These are phyloP conservation scores for Rhizopogon salebrosus DNA, from an alignment of 768 basidiomycete species.

Conservation along the genomic window DNA sequence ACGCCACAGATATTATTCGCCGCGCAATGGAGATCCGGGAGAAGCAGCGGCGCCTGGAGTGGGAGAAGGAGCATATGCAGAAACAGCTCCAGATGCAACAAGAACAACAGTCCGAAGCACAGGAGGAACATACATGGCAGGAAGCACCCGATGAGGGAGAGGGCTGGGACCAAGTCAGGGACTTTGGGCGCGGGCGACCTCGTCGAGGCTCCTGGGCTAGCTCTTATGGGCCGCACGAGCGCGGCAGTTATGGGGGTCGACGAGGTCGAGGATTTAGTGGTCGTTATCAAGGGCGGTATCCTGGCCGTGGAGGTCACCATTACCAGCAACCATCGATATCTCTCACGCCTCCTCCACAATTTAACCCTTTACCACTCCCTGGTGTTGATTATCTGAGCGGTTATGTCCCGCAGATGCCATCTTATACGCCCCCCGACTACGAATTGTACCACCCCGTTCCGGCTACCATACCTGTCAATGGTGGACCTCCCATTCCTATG, in stretches of 20 bases:
- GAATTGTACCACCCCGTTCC: slow-evolving; percentile 22
- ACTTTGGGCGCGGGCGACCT: slow-evolving; percentile 18
- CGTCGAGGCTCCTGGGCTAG: slow-evolving; percentile 28
- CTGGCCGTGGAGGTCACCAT: slow-evolving; percentile 30
- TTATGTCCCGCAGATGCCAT: slow-evolving; percentile 19
- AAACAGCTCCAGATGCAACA: slow-evolving; percentile 12
- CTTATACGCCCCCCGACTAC: slow-evolving; percentile 27
- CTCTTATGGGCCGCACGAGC: slow-evolving; percentile 20
- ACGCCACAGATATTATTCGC: slow-evolving; percentile 24
- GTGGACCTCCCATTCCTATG: slow-evolving; percentile 33
- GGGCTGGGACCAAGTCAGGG: slow-evolving; percentile 17
- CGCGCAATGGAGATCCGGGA: slow-evolving; percentile 26
- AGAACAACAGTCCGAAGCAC: slow-evolving; percentile 4
- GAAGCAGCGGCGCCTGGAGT: slow-evolving; percentile 12
- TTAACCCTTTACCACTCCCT: slow-evolving; percentile 23
- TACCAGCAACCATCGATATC: slow-evolving; percentile 28
- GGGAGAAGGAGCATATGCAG: slow-evolving; percentile 10
- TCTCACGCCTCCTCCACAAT: slow-evolving; percentile 27
- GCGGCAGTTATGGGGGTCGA: slow-evolving; percentile 26
- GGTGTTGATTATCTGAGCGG: slow-evolving; percentile 20
- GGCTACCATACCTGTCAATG: slow-evolving; percentile 15
- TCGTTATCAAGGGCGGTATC: slow-evolving; percentile 30
- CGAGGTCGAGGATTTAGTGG: slow-evolving; percentile 35
- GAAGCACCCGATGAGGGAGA: slow-evolving; percentile 20
- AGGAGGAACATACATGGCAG: slow-evolving; percentile 13